Percentiles rank a stretch among this genome's conserved stretches.
These are phyloP conservation scores for Spergularia marina DNA, from an alignment of 148 eudicot species.

Conservation along the genomic window DNA sequence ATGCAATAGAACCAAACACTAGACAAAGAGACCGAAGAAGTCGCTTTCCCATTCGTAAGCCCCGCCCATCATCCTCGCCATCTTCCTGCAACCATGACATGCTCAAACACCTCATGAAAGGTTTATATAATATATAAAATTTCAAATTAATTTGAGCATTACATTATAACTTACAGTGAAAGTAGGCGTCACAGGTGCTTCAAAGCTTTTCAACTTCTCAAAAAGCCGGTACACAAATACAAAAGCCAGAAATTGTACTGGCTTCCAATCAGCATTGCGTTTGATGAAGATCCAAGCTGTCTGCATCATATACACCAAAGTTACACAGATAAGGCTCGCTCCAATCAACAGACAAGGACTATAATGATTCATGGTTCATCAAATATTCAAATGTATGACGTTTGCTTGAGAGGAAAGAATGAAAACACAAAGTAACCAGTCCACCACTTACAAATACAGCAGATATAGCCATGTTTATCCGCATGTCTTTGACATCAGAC, in stretches of 20 bases:
- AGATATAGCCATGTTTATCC: slow-evolving; percentile 83
- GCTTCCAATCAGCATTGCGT: slow-evolving; percentile 82
- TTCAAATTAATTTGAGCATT: not conserved
- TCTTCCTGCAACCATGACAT: slow-evolving; percentile 65
- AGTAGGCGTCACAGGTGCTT: slow-evolving; percentile 58
- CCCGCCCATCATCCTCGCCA: slow-evolving; percentile 82
- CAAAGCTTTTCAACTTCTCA: slow-evolving; percentile 81
- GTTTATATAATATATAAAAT: slow-evolving; percentile 1
- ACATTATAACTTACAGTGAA: slow-evolving; percentile 46
- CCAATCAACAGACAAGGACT: not conserved
- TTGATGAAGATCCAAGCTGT: slow-evolving; percentile 69
- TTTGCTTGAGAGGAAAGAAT: not conserved
- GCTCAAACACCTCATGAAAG: slow-evolving; percentile 15
- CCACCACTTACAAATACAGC: slow-evolving; percentile 82
- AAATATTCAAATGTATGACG: not conserved
- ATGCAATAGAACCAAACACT: slow-evolving; percentile 79
- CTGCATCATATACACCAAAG: slow-evolving; percentile 35
- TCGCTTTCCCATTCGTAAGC: slow-evolving; percentile 81
- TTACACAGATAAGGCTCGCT: not conserved
- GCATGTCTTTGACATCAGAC: slow-evolving; percentile 70
- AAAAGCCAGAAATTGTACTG: slow-evolving; percentile 74
- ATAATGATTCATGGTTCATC: not conserved
- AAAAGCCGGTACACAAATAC: slow-evolving; percentile 79
- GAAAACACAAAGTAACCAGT: slow-evolving; percentile 8
- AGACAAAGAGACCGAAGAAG: slow-evolving; percentile 74